Evolutionary conservation across 371 early-diverging fungal species (phyloP).

Genomic region (Sporodiniella umbellata): DNA sequence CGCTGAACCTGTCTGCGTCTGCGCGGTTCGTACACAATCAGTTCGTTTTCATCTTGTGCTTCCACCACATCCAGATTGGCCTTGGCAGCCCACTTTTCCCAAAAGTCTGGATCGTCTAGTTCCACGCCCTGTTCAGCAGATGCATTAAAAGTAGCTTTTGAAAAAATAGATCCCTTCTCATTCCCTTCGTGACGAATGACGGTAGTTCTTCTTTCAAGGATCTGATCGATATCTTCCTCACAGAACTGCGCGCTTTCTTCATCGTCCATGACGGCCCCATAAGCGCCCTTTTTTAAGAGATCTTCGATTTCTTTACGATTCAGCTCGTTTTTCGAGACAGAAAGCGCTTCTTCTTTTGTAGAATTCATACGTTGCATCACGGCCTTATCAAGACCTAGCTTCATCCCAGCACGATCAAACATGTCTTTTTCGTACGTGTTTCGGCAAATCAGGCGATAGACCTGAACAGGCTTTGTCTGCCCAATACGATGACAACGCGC

Average conservation of each 20-base stretch:
- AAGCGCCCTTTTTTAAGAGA: constrained; percentile 85
- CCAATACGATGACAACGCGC: constrained; percentile 92
- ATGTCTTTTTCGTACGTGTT: constrained; percentile 94
- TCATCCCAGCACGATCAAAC: constrained; percentile 94
- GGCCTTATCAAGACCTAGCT: constrained; percentile 87
- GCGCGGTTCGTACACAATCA: constrained; percentile 71
- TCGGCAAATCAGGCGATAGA: constrained; percentile 83
- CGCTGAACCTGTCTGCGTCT: constrained; percentile 60
- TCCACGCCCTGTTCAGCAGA: constrained; percentile 66
- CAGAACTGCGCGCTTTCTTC: constrained; percentile 82
- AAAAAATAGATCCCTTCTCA: constrained; percentile 82
- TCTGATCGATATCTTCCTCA: constrained; percentile 96
- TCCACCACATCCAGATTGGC: constrained; percentile 69
- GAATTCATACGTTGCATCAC: constrained; percentile 50
- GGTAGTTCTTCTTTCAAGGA: constrained; percentile 85
- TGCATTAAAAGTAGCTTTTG: constrained; percentile 92
- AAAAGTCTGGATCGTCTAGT: constrained; percentile 95
- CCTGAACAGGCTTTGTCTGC: constrained; percentile 86
- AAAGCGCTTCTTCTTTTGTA: constrained; percentile 12
- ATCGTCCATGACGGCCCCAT: constrained; percentile 84
- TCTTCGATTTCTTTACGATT: constrained; percentile 84
- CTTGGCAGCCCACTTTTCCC: constrained; percentile 93
- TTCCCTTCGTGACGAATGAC: constrained; percentile 78
- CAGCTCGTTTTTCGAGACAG: constrained; percentile 37
- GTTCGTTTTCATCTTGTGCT: constrained; percentile 43